Evolutionary conservation across 2,329 filamentous ascomycete species (phyloP).

Genomic region (Cladosporium austrohemisphaericum): DNA sequence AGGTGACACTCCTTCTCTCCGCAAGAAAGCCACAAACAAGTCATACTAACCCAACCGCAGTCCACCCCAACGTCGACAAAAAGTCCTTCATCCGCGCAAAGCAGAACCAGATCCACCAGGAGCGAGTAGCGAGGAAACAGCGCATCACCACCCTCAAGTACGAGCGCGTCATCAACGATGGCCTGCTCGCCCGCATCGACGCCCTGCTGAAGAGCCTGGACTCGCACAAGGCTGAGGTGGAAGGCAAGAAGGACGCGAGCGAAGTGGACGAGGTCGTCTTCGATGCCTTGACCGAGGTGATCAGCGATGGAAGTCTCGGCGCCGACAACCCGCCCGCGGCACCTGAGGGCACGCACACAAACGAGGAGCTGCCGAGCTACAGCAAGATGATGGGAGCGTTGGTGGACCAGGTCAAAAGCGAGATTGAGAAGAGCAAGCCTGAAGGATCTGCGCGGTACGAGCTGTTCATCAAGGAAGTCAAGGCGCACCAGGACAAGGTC

Average conservation of each 20-base stretch:
- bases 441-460: conserved; percentile 57
- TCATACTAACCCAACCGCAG: too few species aligned
- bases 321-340: conserved; percentile 72
- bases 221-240: conserved; percentile 60
- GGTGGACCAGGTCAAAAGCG: conserved; percentile 87
- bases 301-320: conserved; percentile 62
- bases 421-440: conserved; percentile 68
- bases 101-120: conserved; percentile 92
- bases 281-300: conserved; percentile 73
- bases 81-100: conserved; percentile 97
- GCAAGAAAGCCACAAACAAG: too few species aligned
- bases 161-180: conserved; percentile 89
- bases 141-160: conserved; percentile 91
- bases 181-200: conserved; percentile 78
- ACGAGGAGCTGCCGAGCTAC: conserved; percentile 75
- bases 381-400: conserved; percentile 98
- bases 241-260: conserved; percentile 55
- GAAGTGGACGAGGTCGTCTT: conserved; percentile 82
- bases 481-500: conserved; percentile 73
- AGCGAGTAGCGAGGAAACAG: conserved; percentile 77
- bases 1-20: too few species aligned
- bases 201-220: conserved; percentile 70
- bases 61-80: conserved; percentile 99
- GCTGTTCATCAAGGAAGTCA: conserved; percentile 74
- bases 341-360: conserved; percentile 73